Conservation (phyloP, 352 stramenopile species). For the Plasmopara muralis region DNA sequence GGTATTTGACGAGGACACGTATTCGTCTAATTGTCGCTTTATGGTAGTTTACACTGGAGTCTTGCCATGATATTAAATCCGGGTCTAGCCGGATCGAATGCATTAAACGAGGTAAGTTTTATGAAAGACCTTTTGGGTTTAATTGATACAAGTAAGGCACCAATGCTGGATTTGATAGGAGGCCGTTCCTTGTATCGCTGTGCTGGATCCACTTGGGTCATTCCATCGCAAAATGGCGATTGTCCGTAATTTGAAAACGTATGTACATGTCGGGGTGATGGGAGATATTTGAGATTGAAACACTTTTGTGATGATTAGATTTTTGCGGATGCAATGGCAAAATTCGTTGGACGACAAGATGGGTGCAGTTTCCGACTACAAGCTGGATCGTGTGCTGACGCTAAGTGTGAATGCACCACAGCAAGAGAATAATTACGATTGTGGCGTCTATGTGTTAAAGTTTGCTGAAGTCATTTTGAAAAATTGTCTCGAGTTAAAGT, state of each 20-base stretch:
- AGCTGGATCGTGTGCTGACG: slow-evolving; percentile 26
- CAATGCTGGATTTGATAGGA: slow-evolving; percentile 11
- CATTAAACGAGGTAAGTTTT: slow-evolving; percentile 22
- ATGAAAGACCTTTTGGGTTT: too few species aligned
- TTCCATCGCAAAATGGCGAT: slow-evolving; percentile 64
- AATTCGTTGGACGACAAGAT: slow-evolving; percentile 18
- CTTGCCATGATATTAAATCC: slow-evolving; percentile 76
- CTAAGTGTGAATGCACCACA: slow-evolving; percentile 36
- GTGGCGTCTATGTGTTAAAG: slow-evolving; percentile 59
- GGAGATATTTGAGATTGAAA: background rate
- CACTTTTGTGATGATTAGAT: slow-evolving; percentile 15
- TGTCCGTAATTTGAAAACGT: slow-evolving; percentile 50
- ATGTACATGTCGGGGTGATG: slow-evolving; percentile 7
- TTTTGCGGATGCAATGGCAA: slow-evolving; percentile 50
- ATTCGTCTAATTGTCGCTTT: background rate
- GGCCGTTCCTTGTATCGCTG: slow-evolving; percentile 45
- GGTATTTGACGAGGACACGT: too few species aligned
- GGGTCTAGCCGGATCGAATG: slow-evolving; percentile 28
- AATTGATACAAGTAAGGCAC: too few species aligned
- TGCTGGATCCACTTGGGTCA: slow-evolving; percentile 62
- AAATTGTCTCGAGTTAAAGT: slow-evolving; percentile 24
- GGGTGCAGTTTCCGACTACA: slow-evolving; percentile 22
- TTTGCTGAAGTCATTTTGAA: slow-evolving; percentile 50
- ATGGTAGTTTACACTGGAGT: slow-evolving; percentile 74
- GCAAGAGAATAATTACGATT: slow-evolving; percentile 65